Percentiles rank a stretch among this genome's conserved stretches.
These are phyloP conservation scores for Spizellomyces sp. DNA, from an alignment of 192 early-diverging fungal genomes.

Conservation along the genomic window DNA sequence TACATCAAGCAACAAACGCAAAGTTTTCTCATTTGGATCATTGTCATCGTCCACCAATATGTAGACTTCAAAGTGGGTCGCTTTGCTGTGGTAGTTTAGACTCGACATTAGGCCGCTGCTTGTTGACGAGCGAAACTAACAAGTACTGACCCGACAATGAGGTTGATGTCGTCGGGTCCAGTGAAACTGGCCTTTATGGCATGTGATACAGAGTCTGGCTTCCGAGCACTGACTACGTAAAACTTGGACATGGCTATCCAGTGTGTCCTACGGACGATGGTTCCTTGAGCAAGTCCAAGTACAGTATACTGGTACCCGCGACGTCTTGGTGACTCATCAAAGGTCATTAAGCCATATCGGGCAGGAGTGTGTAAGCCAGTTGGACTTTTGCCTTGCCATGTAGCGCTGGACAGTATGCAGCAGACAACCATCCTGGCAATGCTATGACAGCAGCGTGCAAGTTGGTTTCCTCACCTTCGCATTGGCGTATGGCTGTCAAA, in stretches of 20 bases:
- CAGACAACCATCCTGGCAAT: too few relatives aligned
- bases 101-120: neutral
- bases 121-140: neutral
- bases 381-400: too few relatives aligned
- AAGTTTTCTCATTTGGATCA: conserved; percentile 13
- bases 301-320: too few relatives aligned
- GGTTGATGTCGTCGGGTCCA: conserved; percentile 59
- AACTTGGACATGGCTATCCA: neutral
- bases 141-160: conserved; percentile 67
- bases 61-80: conserved; percentile 37
- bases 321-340: too few relatives aligned
- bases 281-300: too few relatives aligned
- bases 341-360: too few relatives aligned
- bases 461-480: too few relatives aligned
- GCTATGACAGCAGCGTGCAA: too few relatives aligned
- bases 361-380: too few relatives aligned
- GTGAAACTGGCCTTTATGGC: conserved; percentile 71
- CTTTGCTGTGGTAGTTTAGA: conserved; percentile 32
- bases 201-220: conserved; percentile 69
- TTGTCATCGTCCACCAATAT: conserved; percentile 18
- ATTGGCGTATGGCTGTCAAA: too few relatives aligned
- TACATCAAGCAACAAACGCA: conserved; percentile 60
- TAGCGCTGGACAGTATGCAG: too few relatives aligned
- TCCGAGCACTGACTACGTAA: conserved; percentile 81
- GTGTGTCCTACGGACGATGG: too few relatives aligned